phyloP scores from a whole-genome alignment of 768 basidiomycete species.

The Tulasnella sp. region DNA sequence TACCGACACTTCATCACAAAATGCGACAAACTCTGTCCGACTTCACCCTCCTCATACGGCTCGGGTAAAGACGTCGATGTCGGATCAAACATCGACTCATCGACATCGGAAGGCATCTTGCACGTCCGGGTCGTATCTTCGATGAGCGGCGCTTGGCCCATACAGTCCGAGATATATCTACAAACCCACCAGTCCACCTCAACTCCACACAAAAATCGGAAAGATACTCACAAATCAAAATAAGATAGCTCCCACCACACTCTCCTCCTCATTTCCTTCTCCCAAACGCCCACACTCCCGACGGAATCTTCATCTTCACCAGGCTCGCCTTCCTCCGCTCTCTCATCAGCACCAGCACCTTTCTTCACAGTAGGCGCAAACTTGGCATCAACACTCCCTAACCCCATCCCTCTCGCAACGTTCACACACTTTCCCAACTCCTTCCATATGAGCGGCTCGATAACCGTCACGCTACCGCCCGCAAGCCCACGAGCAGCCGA shows the following conservation, averaged over 20 bases:
- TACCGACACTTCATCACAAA: slow-evolving; percentile 52
- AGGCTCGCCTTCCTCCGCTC: neutral
- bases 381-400: slow-evolving; percentile 44
- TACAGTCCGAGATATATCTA: slow-evolving; percentile 59
- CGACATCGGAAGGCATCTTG: slow-evolving; percentile 41
- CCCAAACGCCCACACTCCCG: slow-evolving; percentile 10
- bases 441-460: slow-evolving; percentile 19
- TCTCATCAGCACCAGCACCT: neutral
- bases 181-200: neutral
- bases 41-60: slow-evolving; percentile 21
- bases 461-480: neutral
- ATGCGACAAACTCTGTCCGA: slow-evolving; percentile 30
- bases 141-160: slow-evolving; percentile 52
- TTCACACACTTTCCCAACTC: slow-evolving; percentile 55
- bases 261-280: slow-evolving; percentile 35
- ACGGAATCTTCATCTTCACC: neutral
- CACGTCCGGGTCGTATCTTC: slow-evolving; percentile 40
- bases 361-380: slow-evolving; percentile 36
- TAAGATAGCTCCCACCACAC: slow-evolving; percentile 73
- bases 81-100: slow-evolving; percentile 41
- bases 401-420: slow-evolving; percentile 49
- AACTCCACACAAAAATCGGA: neutral
- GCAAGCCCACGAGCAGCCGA: slow-evolving; percentile 20
- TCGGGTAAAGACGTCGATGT: slow-evolving; percentile 36
- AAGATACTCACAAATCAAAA: slow-evolving; percentile 56